These are phyloP conservation scores for Petrea volubilis DNA, from an alignment of 257 asterid genomes.

Conservation along the genomic window DNA sequence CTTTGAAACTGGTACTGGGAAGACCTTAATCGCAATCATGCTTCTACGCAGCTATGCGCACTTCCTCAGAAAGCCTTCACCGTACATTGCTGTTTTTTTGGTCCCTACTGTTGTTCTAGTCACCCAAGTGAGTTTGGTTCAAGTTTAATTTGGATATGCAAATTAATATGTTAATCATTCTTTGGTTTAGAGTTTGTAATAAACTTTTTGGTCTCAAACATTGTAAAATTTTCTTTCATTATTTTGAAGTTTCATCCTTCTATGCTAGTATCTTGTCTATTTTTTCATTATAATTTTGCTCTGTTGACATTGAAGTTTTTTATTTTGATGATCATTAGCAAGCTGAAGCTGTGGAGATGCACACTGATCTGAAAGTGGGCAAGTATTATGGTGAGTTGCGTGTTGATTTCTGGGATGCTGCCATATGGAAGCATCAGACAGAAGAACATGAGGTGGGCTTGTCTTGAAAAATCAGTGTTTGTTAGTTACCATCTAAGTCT, in stretches of 20 bases:
- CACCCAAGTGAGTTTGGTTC: conserved; percentile 49
- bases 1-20: conserved; percentile 87
- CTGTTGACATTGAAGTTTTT: conserved; percentile 1
- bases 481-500: no score
- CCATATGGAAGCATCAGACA: conserved; percentile 52
- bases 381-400: conserved; percentile 73
- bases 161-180: not conserved
- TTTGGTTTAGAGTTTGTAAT: not conserved
- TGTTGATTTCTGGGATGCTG: conserved; percentile 75
- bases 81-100: conserved; percentile 68
- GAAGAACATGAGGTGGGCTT: conserved; percentile 52
- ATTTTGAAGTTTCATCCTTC: not conserved
- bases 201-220: not conserved
- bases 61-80: conserved; percentile 58
- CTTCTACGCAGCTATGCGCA: conserved; percentile 70
- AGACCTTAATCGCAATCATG: conserved; percentile 80
- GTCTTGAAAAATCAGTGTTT: not conserved
- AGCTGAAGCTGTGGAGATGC: conserved; percentile 46
- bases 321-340: conserved; percentile 50
- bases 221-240: not conserved
- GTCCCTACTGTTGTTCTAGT: conserved; percentile 85
- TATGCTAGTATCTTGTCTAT: not conserved
- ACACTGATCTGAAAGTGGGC: conserved; percentile 78
- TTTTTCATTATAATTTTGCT: not conserved
- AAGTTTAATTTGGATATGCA: not conserved